A percentile compares a stretch with the other conserved stretches of the same genome.
phyloP scores from a whole-genome alignment of 2,329 filamentous ascomycete species.

The Metarhizium brunneum region DNA sequence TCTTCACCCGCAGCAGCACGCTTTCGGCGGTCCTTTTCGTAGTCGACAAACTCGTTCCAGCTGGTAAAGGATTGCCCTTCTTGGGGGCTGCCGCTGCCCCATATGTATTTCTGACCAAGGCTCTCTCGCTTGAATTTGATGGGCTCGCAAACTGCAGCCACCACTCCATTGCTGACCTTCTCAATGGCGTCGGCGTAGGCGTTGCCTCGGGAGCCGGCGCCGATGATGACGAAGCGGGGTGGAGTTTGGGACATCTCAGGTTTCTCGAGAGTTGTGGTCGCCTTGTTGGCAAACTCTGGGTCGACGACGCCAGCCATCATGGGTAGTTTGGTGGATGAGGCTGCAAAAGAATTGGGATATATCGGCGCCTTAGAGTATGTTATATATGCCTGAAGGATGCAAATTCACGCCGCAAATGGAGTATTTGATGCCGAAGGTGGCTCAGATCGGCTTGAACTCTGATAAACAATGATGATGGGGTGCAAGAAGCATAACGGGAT shows the following conservation, averaged over 20 bases:
- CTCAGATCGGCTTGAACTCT: not conserved
- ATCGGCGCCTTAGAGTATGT: not conserved
- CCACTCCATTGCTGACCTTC: conserved; percentile 54
- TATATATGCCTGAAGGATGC: not conserved
- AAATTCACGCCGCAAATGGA: not conserved
- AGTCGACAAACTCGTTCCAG: conserved; percentile 70
- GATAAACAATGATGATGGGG: not conserved
- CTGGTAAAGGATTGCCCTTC: conserved; percentile 61
- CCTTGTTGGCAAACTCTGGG: conserved; percentile 15
- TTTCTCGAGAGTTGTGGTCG: conserved; percentile 24
- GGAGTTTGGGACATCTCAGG: conserved; percentile 38
- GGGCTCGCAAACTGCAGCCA: conserved; percentile 77
- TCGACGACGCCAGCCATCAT: conserved; percentile 13
- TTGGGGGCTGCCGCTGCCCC: conserved; percentile 41
- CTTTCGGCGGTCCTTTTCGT: conserved; percentile 55
- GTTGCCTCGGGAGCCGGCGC: conserved; percentile 70
- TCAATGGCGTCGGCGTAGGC: conserved; percentile 62
- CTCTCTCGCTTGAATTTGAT: conserved; percentile 63
- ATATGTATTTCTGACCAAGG: conserved; percentile 66
- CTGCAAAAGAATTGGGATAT: not conserved
- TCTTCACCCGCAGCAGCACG: conserved; percentile 38
- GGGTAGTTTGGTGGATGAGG: not conserved
- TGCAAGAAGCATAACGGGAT: not conserved
- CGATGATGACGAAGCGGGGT: conserved; percentile 68
- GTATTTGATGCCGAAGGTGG: not conserved